Percentiles rank a stretch among this genome's conserved stretches.
Conservation (phyloP, 257 asterid genomes). For the Marsdenia floribunda region DNA sequence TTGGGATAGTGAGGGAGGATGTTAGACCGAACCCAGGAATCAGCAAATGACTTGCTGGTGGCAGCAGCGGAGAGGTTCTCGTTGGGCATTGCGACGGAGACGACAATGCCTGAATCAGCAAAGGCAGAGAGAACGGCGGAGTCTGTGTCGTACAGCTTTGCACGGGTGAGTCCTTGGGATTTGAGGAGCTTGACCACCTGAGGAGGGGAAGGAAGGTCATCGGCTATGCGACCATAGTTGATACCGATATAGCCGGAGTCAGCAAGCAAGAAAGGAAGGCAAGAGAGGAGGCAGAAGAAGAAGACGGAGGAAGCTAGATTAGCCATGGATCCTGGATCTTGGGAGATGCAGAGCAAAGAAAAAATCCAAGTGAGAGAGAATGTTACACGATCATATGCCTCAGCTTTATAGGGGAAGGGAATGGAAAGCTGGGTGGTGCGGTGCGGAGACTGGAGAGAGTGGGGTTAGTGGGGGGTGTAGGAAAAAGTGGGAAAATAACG, state of each 20-base stretch:
- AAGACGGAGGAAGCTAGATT: background rate
- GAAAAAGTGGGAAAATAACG: background rate
- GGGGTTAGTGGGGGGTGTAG: conserved; percentile 18
- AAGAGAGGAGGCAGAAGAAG: conserved; percentile 12
- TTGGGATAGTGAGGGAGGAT: conserved; percentile 48
- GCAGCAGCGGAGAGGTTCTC: conserved; percentile 76
- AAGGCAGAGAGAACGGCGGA: conserved; percentile 64
- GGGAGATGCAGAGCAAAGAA: conserved; percentile 6
- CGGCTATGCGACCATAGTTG: conserved; percentile 88
- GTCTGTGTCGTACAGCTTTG: conserved; percentile 70
- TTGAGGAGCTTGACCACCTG: conserved; percentile 72
- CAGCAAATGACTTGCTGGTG: conserved; percentile 45
- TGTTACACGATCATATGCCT: background rate
- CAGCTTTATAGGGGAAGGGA: background rate
- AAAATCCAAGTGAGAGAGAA: background rate
- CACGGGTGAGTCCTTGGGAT: conserved; percentile 41
- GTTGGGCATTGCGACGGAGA: conserved; percentile 73
- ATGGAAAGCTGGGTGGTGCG: background rate
- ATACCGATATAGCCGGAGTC: conserved; percentile 52
- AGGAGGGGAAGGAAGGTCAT: conserved; percentile 63
- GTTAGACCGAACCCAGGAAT: conserved; percentile 67
- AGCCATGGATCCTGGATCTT: conserved; percentile 12
- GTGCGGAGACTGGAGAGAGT: background rate
- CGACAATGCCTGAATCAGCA: conserved; percentile 58
- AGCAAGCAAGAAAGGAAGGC: conserved; percentile 13